Conservation (phyloP, 2,329 filamentous ascomycete genomes). For the Pseudonectria buxi region DNA sequence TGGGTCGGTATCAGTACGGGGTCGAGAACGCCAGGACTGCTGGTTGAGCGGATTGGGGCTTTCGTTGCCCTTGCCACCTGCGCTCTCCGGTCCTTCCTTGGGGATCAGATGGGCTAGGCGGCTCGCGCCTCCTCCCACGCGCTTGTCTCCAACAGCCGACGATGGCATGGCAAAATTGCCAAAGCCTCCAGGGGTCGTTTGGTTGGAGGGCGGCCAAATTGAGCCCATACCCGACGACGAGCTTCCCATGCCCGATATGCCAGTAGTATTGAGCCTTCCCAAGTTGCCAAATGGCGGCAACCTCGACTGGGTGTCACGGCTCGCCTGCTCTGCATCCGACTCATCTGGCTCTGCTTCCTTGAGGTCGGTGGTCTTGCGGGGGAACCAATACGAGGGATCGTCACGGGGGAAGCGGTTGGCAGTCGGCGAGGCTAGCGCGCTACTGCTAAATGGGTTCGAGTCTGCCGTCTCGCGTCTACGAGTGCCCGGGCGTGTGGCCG, state of each 20-base stretch:
- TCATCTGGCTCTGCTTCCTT: slow-evolving; percentile 51
- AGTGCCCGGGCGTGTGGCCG: slow-evolving; percentile 62
- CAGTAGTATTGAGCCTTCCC: slow-evolving; percentile 48
- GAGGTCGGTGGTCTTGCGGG: slow-evolving; percentile 46
- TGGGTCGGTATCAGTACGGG: slow-evolving; percentile 67
- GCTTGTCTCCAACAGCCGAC: slow-evolving; percentile 62
- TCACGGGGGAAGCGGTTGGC: slow-evolving; percentile 55
- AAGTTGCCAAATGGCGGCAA: slow-evolving; percentile 37
- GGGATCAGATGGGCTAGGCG: slow-evolving; percentile 79
- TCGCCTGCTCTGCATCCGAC: slow-evolving; percentile 33
- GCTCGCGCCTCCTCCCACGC: slow-evolving; percentile 68
- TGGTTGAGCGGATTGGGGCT: slow-evolving; percentile 34
- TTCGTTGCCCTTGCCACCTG: slow-evolving; percentile 45
- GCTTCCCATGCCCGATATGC: slow-evolving; percentile 40
- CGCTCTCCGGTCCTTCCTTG: slow-evolving; percentile 67
- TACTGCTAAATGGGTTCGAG: slow-evolving; percentile 53
- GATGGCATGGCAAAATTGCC: slow-evolving; percentile 74
- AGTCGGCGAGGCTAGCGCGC: slow-evolving; percentile 54
- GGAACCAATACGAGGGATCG: slow-evolving; percentile 53
- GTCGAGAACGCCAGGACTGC: slow-evolving; percentile 51
- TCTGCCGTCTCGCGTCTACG: slow-evolving; percentile 78
- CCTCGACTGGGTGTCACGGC: slow-evolving; percentile 26
- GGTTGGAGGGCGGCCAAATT: slow-evolving; percentile 42
- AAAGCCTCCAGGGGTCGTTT: slow-evolving; percentile 67
- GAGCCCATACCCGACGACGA: slow-evolving; percentile 29